phyloP scores from a whole-genome alignment of 768 basidiomycete genomes.

The Leucogyrophana mollusca region DNA sequence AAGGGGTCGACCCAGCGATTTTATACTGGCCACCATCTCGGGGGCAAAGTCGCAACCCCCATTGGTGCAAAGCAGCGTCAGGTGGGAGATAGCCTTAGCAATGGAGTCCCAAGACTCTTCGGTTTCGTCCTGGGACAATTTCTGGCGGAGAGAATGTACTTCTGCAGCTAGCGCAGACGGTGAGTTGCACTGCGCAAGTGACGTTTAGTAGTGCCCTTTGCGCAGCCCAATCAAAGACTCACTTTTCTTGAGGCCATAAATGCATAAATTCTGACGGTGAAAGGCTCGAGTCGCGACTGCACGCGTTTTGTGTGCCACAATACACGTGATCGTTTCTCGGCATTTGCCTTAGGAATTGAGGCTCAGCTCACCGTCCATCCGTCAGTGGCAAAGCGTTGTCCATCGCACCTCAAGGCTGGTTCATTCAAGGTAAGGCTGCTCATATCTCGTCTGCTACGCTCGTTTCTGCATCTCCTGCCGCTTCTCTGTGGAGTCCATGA shows the following conservation, averaged over 20 bases:
- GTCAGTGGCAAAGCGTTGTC: conserved; percentile 7
- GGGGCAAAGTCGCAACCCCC: conserved; percentile 51
- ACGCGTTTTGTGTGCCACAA: conserved; percentile 13
- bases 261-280: conserved; percentile 1
- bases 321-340: conserved; percentile 26
- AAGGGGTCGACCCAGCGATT: conserved; percentile 51
- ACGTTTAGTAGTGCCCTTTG: no score
- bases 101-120: conserved; percentile 83
- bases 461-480: not conserved
- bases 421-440: conserved; percentile 25
- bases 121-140: conserved; percentile 53
- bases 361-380: conserved; percentile 14
- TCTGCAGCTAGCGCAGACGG: conserved; percentile 32
- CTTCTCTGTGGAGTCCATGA: not conserved
- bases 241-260: conserved; percentile 33
- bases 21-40: conserved; percentile 51
- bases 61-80: conserved; percentile 50
- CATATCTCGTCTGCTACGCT: not conserved
- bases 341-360: conserved; percentile 15
- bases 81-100: conserved; percentile 41
- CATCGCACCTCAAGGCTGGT: conserved; percentile 15
- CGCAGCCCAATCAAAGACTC: not conserved
- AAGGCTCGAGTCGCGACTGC: conserved; percentile 13
- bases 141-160: conserved; percentile 41
- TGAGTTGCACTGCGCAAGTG: conserved; percentile 28